Evolutionary conservation across 306 rosid species (phyloP).

Genomic region (Cucurbita moschata): DNA sequence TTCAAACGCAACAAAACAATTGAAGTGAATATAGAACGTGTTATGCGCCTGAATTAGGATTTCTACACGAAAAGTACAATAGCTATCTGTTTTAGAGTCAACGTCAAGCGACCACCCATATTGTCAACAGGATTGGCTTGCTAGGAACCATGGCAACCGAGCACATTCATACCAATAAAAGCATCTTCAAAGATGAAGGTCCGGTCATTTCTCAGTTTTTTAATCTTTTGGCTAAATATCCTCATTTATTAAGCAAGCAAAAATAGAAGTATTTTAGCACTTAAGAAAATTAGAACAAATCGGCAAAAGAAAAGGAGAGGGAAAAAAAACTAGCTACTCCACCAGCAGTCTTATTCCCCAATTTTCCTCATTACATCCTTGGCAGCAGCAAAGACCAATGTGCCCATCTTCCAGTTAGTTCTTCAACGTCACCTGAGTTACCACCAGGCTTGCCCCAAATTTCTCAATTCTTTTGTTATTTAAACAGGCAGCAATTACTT

Average conservation of each 20-base stretch:
- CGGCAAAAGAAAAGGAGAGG: not conserved
- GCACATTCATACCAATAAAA: not conserved
- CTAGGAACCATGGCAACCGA: not conserved
- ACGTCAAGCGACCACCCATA: not conserved
- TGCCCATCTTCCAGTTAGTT: not conserved
- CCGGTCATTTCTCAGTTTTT: not conserved
- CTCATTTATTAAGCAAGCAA: not conserved
- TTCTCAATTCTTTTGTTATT: not conserved
- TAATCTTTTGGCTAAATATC: not conserved
- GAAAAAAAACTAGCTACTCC: not conserved
- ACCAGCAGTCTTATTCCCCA: not conserved
- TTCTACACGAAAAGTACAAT: not conserved
- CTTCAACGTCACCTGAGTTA: not conserved
- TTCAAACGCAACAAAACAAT: constrained; percentile 1
- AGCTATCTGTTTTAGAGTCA: not conserved
- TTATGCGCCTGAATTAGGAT: not conserved
- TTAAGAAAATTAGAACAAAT: not conserved
- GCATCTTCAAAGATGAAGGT: not conserved
- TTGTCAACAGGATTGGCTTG: not conserved
- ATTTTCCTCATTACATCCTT: not conserved
- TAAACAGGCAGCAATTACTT: not conserved
- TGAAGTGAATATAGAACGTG: not conserved
- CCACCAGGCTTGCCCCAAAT: not conserved
- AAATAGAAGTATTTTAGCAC: not conserved
- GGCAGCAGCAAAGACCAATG: not conserved